Percentiles rank a stretch among this genome's conserved stretches.
phyloP scores from a whole-genome alignment of 176 grass and related monocot genomes.

The Oryza nivara region DNA sequence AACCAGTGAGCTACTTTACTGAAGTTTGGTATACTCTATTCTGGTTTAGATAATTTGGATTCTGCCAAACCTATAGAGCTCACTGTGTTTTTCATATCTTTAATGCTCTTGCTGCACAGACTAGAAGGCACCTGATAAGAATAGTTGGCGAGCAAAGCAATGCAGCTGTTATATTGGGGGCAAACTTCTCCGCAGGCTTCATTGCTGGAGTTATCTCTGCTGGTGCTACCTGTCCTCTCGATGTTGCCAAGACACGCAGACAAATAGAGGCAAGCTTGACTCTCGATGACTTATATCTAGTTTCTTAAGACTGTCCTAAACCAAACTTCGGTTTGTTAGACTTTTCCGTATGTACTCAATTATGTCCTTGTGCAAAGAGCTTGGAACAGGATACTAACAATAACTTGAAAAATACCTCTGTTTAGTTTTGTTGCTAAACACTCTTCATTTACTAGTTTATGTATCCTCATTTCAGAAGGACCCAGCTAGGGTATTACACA shows the following conservation, averaged over 20 bases:
- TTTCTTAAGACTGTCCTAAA: background rate
- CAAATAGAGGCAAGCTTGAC: constrained; percentile 76
- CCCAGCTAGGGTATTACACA: constrained; percentile 68
- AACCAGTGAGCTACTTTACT: constrained; percentile 66
- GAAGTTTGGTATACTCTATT: constrained; percentile 28
- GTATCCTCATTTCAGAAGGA: constrained; percentile 67
- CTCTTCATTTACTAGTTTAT: background rate
- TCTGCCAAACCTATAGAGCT: background rate
- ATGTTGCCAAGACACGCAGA: constrained; percentile 92
- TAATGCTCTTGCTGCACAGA: constrained; percentile 52
- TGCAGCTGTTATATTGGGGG: constrained; percentile 56
- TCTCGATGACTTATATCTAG: background rate
- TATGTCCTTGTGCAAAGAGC: background rate
- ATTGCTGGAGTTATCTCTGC: constrained; percentile 80
- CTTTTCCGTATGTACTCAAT: background rate
- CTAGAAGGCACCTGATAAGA: constrained; percentile 58
- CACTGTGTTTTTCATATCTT: constrained; percentile 11
- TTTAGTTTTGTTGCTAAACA: background rate
- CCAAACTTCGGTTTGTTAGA: background rate
- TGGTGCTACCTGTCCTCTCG: constrained; percentile 81
- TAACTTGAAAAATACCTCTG: constrained; percentile 3
- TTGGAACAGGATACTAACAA: background rate
- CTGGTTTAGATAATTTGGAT: constrained; percentile 13
- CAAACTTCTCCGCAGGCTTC: constrained; percentile 84
- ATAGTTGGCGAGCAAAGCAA: constrained; percentile 62